These are phyloP conservation scores for Firmiana major DNA, from an alignment of 345 rosid species.

Conservation along the genomic window DNA sequence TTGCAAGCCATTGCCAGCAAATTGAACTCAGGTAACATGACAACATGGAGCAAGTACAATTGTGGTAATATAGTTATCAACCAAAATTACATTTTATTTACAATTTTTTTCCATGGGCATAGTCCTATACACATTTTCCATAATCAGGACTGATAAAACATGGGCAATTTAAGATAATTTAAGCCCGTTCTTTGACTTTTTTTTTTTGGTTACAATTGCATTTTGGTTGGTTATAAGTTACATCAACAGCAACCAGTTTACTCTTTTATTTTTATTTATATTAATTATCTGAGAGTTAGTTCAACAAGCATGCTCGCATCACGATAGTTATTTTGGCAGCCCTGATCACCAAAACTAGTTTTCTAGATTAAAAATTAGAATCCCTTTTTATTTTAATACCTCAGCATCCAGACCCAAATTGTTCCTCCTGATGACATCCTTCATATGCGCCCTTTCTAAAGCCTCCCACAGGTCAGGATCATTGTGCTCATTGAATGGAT, in stretches of 20 bases:
- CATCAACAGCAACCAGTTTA: neutral
- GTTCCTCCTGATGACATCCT: conserved; percentile 71
- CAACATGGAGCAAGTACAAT: neutral
- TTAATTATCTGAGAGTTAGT: neutral
- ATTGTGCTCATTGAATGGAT: conserved; percentile 79
- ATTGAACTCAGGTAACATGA: neutral
- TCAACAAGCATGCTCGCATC: neutral
- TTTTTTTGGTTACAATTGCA: neutral
- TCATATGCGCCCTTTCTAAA: conserved; percentile 77
- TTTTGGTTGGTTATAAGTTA: neutral
- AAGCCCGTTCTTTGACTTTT: neutral
- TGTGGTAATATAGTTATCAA: neutral
- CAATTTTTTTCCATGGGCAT: neutral
- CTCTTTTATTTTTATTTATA: neutral
- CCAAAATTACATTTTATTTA: neutral
- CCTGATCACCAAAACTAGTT: neutral
- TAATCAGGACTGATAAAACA: neutral
- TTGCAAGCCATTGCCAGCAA: neutral
- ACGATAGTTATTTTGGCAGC: neutral
- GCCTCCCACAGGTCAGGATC: conserved; percentile 97
- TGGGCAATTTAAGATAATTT: too few species aligned
- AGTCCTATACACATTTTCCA: neutral
- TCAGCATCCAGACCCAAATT: conserved; percentile 67
- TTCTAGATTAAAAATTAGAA: neutral
- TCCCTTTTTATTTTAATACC: conserved; percentile 32